Base-by-base conservation (phyloP, 176 grass and related monocot species). In the Oryza australiensis region DNA sequence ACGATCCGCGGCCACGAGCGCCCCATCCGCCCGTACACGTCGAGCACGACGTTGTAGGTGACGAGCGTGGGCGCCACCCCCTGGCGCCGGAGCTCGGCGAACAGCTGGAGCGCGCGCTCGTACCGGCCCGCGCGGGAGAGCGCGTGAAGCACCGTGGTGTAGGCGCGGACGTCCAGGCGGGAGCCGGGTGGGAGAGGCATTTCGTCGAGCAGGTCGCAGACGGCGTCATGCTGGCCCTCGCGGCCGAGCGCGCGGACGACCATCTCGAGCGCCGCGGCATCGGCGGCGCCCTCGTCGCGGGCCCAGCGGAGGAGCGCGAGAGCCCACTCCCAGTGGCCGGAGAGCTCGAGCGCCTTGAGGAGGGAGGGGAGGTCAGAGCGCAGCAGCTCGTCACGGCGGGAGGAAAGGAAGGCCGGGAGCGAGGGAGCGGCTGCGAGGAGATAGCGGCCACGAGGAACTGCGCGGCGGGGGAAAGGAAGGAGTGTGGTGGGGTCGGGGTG, bases 21-120 rank as follows among this genome's bases (percentile, higher is more conserved):
- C 23, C 90, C 96, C 92, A 89, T 93, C 12, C 89, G 82, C 8
- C 93, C 85, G 49, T 95, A 98, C 32, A 98, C 87, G 79, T 93
- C 83, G n/a, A 98, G 90, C 85, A 98, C 68, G 82, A 95, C 92
- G 76, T 95, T 98, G 82, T 98, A 98, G 64, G 92, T 98, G 69
- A 98, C 95, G 10, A 89, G 79, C 1, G 90, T 98, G 55, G 95
- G 92, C 32, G 67, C 64, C 3, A 95, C 79, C 1, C 90, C 92
- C 40, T 86, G 79, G 4, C 23, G 55, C 79, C 86, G 92, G 42
- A 98, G 87, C 41, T 89, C 74, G 23, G 78, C 71, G 68, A 95
- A 95, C 35, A 98, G 85, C 75, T 75, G 33, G 28, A 95, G 29
- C 5, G 90, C 95, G 63, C 84, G 85, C 15, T 85, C 84, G 33